Evolutionary conservation across 2,329 filamentous ascomycete genomes (phyloP).

Genomic region (Aspergillus amoenus): DNA sequence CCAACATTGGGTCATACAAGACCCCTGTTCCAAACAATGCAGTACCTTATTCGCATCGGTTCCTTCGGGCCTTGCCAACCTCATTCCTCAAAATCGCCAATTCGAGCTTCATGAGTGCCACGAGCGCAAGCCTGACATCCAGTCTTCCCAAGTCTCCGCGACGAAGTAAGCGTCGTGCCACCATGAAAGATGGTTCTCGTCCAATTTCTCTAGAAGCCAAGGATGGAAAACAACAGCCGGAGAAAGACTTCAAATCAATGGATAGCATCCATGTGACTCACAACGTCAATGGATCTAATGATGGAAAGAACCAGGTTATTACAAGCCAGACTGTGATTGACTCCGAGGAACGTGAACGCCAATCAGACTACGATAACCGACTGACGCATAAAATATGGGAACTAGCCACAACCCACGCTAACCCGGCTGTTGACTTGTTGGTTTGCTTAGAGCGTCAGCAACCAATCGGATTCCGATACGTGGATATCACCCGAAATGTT

Average conservation of each 20-base stretch:
- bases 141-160: conserved; percentile 68
- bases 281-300: conserved; percentile 16
- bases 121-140: conserved; percentile 79
- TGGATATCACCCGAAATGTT: conserved; percentile 87
- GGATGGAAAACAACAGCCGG: conserved; percentile 17
- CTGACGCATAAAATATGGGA: conserved; percentile 95
- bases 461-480: conserved; percentile 92
- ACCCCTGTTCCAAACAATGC: conserved; percentile 77
- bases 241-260: conserved; percentile 19
- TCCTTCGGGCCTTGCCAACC: conserved; percentile 84
- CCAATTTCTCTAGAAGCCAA: conserved; percentile 55
- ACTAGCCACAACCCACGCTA: conserved; percentile 83
- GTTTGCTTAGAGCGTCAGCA: conserved; percentile 90
- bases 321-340: conserved; percentile 15
- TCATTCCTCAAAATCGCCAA: conserved; percentile 92
- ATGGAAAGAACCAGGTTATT: conserved; percentile 11
- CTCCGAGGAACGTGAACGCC: conserved; percentile 37
- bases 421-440: conserved; percentile 88
- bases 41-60: conserved; percentile 86
- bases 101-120: conserved; percentile 90
- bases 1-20: conserved; percentile 70
- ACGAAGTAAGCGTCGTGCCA: conserved; percentile 59
- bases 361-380: conserved; percentile 69
- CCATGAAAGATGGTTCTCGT: conserved; percentile 36
- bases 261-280: conserved; percentile 19